Evolutionary conservation across 208 protist species (phyloP), one percentile per base, ranked within the genome.

Genomic region (Tritrichomonas musculus): DNA sequence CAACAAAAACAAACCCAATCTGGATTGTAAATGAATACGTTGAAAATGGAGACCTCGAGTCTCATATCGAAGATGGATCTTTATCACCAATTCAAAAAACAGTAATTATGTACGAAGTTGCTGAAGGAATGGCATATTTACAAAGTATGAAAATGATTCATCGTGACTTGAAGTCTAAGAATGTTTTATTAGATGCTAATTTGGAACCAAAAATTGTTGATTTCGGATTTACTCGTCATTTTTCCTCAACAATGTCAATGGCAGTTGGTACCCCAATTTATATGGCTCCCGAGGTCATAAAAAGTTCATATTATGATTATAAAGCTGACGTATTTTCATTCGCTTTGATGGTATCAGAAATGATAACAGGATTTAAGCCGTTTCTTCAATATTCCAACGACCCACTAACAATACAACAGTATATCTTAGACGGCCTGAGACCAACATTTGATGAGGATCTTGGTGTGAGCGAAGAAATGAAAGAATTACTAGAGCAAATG

Each of bases 231-330:
- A 33, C n/a, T 17, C 30, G 57, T 17, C 20, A 20, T 14, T 14
- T 3, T 53, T 36, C 49, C 1, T 1, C 49, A 2, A 84, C 53
- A 1, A 84, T 84, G 73, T 53, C 73, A 33, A 44, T 36, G 20
- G 49, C 53, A 84, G 44, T 84, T 53, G 73, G 73, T n/a, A 84
- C 73, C n/a, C 53, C 25, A 17, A 84, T 53, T n/a, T 84, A 84
- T 30, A 84, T 84, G 73, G 73, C 73, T 33, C 73, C 73, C n/a
- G 73, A 84, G 53, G 44, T 84, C n/a, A 84, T 84, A n/a, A 2
- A 5, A 33, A 49, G 25, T 13, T 17, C 41, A 25, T 3, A 30
- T 2, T 84, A 84, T n/a, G 53, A 33, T 8, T 30, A 53, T n/a
- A 84, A 84, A n/a, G 73, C 73, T 3, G 73, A 84, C 41, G 9